Conservation (phyloP, 2,329 filamentous ascomycete genomes). For the Annulohypoxylon truncatum region DNA sequence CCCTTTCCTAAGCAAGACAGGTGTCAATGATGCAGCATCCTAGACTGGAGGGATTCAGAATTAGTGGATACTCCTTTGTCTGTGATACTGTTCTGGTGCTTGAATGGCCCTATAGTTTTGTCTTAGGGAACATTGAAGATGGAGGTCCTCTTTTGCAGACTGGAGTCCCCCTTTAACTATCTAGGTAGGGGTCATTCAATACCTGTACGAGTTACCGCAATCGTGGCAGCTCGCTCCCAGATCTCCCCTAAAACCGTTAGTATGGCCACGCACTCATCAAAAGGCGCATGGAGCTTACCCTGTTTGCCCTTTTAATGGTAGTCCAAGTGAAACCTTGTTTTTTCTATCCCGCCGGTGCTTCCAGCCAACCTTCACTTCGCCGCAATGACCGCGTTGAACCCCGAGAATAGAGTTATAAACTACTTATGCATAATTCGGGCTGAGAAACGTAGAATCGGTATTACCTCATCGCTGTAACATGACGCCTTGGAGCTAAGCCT, state of each 20-base stretch:
- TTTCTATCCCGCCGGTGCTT: neutral
- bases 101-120: neutral
- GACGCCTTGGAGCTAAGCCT: neutral
- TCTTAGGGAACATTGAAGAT: too few species aligned
- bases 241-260: neutral
- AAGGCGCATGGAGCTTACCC: neutral
- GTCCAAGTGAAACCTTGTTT: neutral
- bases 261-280: neutral
- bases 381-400: neutral
- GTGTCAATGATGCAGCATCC: constrained; percentile 14
- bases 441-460: neutral
- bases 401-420: constrained; percentile 4
- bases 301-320: neutral
- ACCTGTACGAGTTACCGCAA: neutral
- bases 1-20: neutral
- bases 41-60: neutral
- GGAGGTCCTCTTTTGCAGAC: too few species aligned
- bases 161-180: too few species aligned
- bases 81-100: neutral
- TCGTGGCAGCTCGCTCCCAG: neutral
- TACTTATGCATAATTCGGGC: neutral
- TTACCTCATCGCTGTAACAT: neutral
- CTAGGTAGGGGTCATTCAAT: too few species aligned
- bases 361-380: neutral
- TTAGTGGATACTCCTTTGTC: neutral